A percentile compares a stretch with the other conserved stretches of the same genome.
phyloP scores from a whole-genome alignment of 257 asterid species.

The Cinchona pubescens region DNA sequence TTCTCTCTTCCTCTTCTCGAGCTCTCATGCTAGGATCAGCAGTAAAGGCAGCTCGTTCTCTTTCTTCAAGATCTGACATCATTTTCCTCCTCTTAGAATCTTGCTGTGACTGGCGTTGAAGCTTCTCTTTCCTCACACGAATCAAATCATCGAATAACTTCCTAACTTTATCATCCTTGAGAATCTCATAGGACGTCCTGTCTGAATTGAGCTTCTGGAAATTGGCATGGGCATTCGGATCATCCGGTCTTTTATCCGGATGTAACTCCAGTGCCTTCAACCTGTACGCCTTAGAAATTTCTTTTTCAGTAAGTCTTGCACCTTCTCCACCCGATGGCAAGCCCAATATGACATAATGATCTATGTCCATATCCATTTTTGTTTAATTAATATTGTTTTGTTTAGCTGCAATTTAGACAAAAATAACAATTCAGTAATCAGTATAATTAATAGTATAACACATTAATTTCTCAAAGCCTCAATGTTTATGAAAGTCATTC shows the following conservation, averaged over 20 bases:
- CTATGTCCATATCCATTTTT: conserved; percentile 53
- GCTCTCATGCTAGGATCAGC: conserved; percentile 41
- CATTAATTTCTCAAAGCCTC: too few relatives aligned
- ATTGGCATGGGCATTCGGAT: conserved; percentile 62
- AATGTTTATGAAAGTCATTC: too few relatives aligned
- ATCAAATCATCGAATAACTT: conserved; percentile 68
- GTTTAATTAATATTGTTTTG: too few relatives aligned
- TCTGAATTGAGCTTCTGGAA: conserved; percentile 48
- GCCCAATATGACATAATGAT: conserved; percentile 63
- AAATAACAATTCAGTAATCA: not conserved
- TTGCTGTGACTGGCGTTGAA: conserved; percentile 53
- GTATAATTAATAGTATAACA: too few relatives aligned
- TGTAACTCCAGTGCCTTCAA: conserved; percentile 61
- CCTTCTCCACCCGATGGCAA: conserved; percentile 77
- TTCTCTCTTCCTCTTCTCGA: conserved; percentile 59
- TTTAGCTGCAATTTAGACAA: not conserved
- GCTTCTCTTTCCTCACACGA: conserved; percentile 54
- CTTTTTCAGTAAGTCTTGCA: conserved; percentile 58
- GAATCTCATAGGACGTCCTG: conserved; percentile 50
- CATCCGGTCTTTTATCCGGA: conserved; percentile 73
- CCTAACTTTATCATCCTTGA: conserved; percentile 68
- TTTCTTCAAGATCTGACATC: conserved; percentile 80
- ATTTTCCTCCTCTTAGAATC: conserved; percentile 68
- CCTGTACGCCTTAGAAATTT: conserved; percentile 61
- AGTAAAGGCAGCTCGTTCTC: conserved; percentile 61